phyloP scores from a whole-genome alignment of 139 green algal genomes.

The Micractinium sp. region DNA sequence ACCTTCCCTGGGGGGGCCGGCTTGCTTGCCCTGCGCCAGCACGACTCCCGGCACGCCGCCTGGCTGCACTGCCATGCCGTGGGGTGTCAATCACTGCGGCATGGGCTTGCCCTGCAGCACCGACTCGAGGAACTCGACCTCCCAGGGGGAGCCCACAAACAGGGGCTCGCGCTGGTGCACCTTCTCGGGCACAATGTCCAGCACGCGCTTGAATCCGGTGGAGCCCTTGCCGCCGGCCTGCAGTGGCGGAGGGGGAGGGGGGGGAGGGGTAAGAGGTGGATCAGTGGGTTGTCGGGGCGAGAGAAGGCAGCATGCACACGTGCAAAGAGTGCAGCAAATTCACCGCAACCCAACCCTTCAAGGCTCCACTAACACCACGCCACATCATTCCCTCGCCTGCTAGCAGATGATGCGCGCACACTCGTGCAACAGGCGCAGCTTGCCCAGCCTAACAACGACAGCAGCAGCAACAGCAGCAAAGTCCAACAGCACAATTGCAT shows the following conservation, averaged over 20 bases:
- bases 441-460: not conserved
- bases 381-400: no score
- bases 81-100: no score
- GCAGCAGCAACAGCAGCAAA: no score
- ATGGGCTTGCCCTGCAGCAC: slow-evolving; percentile 25
- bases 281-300: no score
- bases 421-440: not conserved
- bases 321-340: not conserved
- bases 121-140: slow-evolving; percentile 94
- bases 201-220: slow-evolving; percentile 67
- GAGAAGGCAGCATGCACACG: not conserved
- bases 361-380: no score
- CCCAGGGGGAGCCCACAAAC: slow-evolving; percentile 86
- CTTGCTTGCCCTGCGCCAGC: not conserved
- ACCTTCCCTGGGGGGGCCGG: no score
- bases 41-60: not conserved
- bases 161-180: slow-evolving; percentile 87
- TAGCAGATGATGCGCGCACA: not conserved
- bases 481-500: no score
- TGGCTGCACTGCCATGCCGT: no score
- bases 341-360: no score
- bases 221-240: slow-evolving; percentile 74
- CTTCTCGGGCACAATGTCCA: slow-evolving; percentile 67
- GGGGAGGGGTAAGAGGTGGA: not conserved
- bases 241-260: no score